A percentile compares a stretch with the other conserved stretches of the same genome.
Evolutionary conservation across 1,139 yeast species (phyloP).

Genomic region (Saccharomycopsis hybrid): DNA sequence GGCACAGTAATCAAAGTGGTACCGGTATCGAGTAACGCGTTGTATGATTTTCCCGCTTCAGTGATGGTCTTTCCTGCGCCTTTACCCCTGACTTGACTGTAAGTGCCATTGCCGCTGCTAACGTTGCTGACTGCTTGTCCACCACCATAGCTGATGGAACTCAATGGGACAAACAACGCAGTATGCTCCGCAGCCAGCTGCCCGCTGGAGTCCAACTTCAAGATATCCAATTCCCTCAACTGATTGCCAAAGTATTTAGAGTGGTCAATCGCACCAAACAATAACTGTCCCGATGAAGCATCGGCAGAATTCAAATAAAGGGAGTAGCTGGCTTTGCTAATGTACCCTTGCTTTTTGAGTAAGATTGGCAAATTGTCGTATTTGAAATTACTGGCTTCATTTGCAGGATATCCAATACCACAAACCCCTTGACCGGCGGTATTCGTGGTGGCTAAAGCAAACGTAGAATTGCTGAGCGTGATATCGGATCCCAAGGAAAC

Average conservation of each 20-base stretch:
- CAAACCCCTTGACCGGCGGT: constrained; percentile 21
- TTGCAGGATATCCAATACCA: constrained; percentile 30
- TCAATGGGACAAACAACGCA: constrained; percentile 17
- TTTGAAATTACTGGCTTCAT: constrained; percentile 31
- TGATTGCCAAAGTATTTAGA: constrained; percentile 42
- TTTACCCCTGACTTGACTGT: neutral
- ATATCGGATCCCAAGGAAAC: constrained; percentile 25
- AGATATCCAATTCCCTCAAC: constrained; percentile 27
- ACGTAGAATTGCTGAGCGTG: constrained; percentile 17
- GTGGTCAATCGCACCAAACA: constrained; percentile 56
- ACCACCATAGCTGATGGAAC: constrained; percentile 6
- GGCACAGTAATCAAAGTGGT: constrained; percentile 56
- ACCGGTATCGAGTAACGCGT: constrained; percentile 63
- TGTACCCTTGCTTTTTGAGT: constrained; percentile 45
- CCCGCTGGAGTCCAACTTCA: constrained; percentile 25
- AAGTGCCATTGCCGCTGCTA: neutral
- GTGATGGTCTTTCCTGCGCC: neutral
- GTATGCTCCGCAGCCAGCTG: constrained; percentile 6
- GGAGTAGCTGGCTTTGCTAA: constrained; percentile 47
- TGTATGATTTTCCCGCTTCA: constrained; percentile 20
- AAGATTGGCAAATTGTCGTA: constrained; percentile 56
- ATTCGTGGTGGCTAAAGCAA: constrained; percentile 21
- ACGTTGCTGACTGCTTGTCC: constrained; percentile 28
- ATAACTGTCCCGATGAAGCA: constrained; percentile 38
- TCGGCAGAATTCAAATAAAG: constrained; percentile 38